Evolutionary conservation across 345 rosid genomes (phyloP).

Genomic region (Aquilaria sinensis): DNA sequence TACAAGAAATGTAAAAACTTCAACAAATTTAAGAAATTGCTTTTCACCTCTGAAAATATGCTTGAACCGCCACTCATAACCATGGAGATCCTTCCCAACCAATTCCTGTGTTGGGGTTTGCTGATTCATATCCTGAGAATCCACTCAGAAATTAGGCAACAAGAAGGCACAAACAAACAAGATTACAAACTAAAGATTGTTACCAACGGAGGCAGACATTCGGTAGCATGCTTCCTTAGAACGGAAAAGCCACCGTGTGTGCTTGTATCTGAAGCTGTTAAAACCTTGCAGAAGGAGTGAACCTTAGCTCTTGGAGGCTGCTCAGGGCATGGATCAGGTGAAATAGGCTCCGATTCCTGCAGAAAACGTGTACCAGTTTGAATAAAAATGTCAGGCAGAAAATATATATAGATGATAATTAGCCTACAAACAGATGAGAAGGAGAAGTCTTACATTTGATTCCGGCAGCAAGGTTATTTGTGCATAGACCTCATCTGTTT

Average conservation of each 20-base stretch:
- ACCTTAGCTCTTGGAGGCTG: constrained; percentile 33
- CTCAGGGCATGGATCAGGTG: constrained; percentile 28
- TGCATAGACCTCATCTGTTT: constrained; percentile 87
- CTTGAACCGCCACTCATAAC: constrained; percentile 73
- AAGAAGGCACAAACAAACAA: background rate
- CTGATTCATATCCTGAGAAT: constrained; percentile 43
- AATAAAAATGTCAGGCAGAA: too few species aligned
- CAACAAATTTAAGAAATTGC: too few species aligned
- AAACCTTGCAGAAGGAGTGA: constrained; percentile 72
- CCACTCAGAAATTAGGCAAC: background rate
- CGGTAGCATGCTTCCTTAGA: constrained; percentile 80
- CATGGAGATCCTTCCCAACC: constrained; percentile 65
- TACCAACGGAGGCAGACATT: constrained; percentile 76
- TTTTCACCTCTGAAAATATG: constrained; percentile 65
- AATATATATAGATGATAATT: too few species aligned
- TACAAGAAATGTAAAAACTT: too few species aligned
- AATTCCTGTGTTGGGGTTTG: constrained; percentile 63
- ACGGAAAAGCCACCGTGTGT: constrained; percentile 97
- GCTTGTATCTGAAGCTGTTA: constrained; percentile 92
- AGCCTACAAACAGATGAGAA: background rate
- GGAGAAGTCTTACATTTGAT: constrained; percentile 40
- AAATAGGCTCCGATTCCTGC: too few species aligned
- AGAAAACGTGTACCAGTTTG: too few species aligned
- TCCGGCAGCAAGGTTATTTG: constrained; percentile 84
- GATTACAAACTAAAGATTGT: background rate